phyloP scores from a whole-genome alignment of 2,329 filamentous ascomycete genomes.

The Cladobotryum protrusum region DNA sequence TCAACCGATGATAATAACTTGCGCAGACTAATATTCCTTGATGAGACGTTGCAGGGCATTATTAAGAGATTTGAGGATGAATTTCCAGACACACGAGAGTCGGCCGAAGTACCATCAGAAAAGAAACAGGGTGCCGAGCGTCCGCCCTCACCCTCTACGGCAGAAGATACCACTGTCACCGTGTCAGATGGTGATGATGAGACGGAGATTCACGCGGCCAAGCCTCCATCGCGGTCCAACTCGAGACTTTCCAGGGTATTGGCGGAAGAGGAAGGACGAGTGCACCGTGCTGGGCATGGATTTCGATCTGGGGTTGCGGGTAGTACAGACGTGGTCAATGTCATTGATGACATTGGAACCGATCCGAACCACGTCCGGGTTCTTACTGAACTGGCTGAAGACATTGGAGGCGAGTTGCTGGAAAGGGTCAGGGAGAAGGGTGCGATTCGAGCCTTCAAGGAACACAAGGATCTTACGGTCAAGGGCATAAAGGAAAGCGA shows the following conservation, averaged over 20 bases:
- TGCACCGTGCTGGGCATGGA: constrained; percentile 49
- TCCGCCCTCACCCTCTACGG: constrained; percentile 18
- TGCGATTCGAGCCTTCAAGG: constrained; percentile 54
- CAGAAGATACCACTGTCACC: constrained; percentile 30
- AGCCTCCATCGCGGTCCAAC: constrained; percentile 43
- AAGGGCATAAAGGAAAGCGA: constrained; percentile 52
- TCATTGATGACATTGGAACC: constrained; percentile 42
- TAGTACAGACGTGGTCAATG: constrained; percentile 43
- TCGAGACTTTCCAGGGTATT: constrained; percentile 49
- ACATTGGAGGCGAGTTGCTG: constrained; percentile 54
- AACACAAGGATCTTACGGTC: constrained; percentile 47
- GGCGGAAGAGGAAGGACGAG: constrained; percentile 51
- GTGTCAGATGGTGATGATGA: constrained; percentile 47
- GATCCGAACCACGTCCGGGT: constrained; percentile 46
- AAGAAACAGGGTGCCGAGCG: constrained; percentile 16
- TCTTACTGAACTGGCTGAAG: constrained; percentile 57
- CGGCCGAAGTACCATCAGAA: constrained; percentile 9
- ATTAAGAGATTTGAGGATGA: constrained; percentile 95
- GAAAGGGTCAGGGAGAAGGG: constrained; percentile 51
- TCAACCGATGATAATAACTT: constrained; percentile 69
- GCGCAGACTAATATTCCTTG: constrained; percentile 79
- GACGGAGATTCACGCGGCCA: constrained; percentile 34
- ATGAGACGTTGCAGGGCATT: constrained; percentile 81
- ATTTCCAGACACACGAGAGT: constrained; percentile 74
- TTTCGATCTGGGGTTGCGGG: constrained; percentile 51